Evolutionary conservation across 352 stramenopile genomes (phyloP).

Genomic region (Pythium rishiriense): DNA sequence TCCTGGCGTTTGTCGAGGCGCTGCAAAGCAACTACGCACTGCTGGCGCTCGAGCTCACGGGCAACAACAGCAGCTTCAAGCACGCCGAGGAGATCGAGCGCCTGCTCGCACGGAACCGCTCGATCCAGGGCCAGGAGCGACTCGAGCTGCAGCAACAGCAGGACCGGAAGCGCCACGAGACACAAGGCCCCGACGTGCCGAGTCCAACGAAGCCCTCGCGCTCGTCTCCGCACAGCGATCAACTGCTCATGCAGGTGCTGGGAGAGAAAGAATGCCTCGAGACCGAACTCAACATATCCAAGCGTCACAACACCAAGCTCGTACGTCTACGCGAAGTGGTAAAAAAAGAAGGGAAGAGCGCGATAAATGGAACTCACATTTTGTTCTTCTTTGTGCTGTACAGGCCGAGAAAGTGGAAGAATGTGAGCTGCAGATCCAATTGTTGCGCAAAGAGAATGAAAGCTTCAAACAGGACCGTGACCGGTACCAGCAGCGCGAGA

Average conservation of each 20-base stretch:
- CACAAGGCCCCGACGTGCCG: conserved; percentile 10
- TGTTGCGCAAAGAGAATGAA: conserved; percentile 46
- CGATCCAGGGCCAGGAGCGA: conserved; percentile 33
- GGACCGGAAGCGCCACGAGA: too few species aligned
- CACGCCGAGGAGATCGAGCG: conserved; percentile 66
- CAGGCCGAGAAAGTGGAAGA: conserved; percentile 62
- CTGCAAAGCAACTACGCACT: conserved; percentile 74
- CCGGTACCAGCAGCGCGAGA: conserved; percentile 59
- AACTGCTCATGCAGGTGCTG: conserved; percentile 64
- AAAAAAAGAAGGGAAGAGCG: too few species aligned
- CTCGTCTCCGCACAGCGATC: conserved; percentile 32
- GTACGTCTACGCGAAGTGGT: conserved; percentile 20
- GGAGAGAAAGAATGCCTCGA: conserved; percentile 69
- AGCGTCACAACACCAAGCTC: conserved; percentile 51
- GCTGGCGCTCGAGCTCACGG: conserved; percentile 60
- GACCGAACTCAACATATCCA: conserved; percentile 35
- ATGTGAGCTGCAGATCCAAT: conserved; percentile 42
- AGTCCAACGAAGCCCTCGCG: conserved; percentile 19
- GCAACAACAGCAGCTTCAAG: conserved; percentile 78
- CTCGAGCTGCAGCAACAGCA: conserved; percentile 6
- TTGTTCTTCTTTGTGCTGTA: not conserved
- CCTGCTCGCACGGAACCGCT: conserved; percentile 58
- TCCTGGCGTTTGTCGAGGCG: conserved; percentile 65
- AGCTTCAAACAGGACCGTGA: conserved; percentile 58
- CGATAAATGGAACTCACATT: not conserved